Evolutionary conservation across 352 stramenopile species (phyloP).

Genomic region (Globisporangium camurandrum): DNA sequence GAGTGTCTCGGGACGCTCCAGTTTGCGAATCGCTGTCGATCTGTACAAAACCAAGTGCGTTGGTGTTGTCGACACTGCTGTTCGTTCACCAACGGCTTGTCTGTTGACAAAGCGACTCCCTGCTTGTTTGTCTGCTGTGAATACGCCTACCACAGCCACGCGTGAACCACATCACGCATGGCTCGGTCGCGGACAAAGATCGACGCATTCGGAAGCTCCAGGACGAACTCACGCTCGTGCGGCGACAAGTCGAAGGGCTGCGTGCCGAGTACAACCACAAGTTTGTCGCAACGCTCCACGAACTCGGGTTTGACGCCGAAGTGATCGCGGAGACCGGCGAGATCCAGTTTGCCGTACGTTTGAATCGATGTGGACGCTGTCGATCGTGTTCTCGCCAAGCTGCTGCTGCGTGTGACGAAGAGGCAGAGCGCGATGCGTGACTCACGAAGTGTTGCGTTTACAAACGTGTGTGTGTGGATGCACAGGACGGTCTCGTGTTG

Average conservation of each 20-base stretch:
- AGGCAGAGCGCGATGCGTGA: too few relatives aligned
- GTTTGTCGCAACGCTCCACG: constrained; percentile 61
- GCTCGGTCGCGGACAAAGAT: constrained; percentile 77
- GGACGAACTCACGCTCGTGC: constrained; percentile 53
- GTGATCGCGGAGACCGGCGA: constrained; percentile 69
- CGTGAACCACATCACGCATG: constrained; percentile 84
- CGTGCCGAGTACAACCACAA: constrained; percentile 71
- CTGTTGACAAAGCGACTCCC: too few relatives aligned
- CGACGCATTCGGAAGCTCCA: constrained; percentile 78
- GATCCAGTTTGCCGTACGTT: constrained; percentile 70
- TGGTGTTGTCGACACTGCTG: too few relatives aligned
- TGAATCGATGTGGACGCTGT: too few relatives aligned
- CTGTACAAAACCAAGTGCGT: constrained; percentile 80
- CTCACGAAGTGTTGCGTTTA: too few relatives aligned
- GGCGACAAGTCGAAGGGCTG: constrained; percentile 57
- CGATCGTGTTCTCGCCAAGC: too few relatives aligned
- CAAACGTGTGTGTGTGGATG: neutral
- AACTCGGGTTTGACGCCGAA: constrained; percentile 74
- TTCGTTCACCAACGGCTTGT: too few relatives aligned
- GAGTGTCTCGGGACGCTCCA: constrained; percentile 87
- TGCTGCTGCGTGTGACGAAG: too few relatives aligned
- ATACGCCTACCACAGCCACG: constrained; percentile 25
- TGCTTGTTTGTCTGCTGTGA: too few relatives aligned
- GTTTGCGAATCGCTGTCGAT: constrained; percentile 88
- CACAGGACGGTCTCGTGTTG: constrained; percentile 60